Evolutionary conservation across 495 filamentous ascomycete species (phyloP).

Genomic region (Penicillium maclennaniae): DNA sequence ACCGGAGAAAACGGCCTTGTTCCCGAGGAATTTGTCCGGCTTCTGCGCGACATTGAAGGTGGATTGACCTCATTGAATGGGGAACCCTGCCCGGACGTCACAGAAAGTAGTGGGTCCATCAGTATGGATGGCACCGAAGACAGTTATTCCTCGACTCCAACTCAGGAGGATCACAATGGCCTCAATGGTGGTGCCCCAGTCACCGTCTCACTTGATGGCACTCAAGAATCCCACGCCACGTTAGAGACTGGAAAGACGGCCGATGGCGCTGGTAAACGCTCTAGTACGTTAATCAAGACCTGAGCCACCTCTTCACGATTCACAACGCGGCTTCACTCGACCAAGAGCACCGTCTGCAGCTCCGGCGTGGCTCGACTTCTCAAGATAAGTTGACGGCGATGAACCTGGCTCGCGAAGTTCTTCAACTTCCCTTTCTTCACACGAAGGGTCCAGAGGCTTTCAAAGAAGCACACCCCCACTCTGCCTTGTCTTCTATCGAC

Average conservation of each 20-base stretch:
- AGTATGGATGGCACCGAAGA: slow-evolving; percentile 32
- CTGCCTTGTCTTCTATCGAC: background rate
- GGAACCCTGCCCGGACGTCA: slow-evolving; percentile 28
- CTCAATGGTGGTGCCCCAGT: slow-evolving; percentile 12
- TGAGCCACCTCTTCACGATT: slow-evolving; percentile 6
- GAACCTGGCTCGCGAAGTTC: background rate
- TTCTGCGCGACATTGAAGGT: slow-evolving; percentile 86
- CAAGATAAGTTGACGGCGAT: background rate
- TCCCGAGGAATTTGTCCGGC: slow-evolving; percentile 92
- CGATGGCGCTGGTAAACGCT: slow-evolving; percentile 9
- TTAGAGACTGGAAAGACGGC: slow-evolving; percentile 5
- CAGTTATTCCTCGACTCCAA: slow-evolving; percentile 30
- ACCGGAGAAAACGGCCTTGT: slow-evolving; percentile 86
- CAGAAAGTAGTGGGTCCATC: slow-evolving; percentile 22
- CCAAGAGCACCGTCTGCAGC: slow-evolving; percentile 7
- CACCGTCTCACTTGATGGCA: background rate
- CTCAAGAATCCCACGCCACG: slow-evolving; percentile 1
- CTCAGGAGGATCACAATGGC: slow-evolving; percentile 18
- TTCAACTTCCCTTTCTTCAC: background rate
- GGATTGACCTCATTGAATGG: slow-evolving; percentile 50
- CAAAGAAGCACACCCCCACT: background rate
- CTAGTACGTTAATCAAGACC: slow-evolving; percentile 16
- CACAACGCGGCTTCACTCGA: slow-evolving; percentile 11
- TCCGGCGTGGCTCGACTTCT: slow-evolving; percentile 3
- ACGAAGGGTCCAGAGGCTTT: background rate